Evolutionary conservation across 768 basidiomycete genomes (phyloP).

Genomic region (Mycena vitilis): DNA sequence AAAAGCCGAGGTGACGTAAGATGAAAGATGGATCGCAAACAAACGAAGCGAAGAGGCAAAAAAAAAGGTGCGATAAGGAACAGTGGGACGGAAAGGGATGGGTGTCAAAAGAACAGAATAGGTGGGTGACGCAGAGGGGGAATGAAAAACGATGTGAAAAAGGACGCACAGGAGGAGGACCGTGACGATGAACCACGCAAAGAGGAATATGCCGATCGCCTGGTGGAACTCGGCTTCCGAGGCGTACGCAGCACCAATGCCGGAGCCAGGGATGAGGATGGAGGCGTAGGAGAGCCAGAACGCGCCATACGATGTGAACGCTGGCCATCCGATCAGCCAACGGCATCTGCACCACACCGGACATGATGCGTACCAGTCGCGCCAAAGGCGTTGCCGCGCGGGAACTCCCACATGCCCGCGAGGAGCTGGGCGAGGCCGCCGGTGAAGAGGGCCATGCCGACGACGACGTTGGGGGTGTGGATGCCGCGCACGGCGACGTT

Average conservation of each 20-base stretch:
- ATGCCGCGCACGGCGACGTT: constrained; percentile 71
- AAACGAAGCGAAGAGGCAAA: too few species aligned
- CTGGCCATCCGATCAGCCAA: constrained; percentile 46
- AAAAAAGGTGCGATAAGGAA: not conserved
- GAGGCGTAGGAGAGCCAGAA: constrained; percentile 90
- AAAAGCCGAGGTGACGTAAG: too few species aligned
- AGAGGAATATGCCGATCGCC: constrained; percentile 81
- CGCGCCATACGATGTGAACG: constrained; percentile 85
- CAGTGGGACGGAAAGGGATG: not conserved
- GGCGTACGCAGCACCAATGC: constrained; percentile 67
- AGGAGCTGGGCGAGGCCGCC: constrained; percentile 89
- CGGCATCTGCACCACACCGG: too few species aligned
- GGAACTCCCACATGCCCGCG: constrained; percentile 92
- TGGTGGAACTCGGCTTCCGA: constrained; percentile 49
- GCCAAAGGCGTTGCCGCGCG: constrained; percentile 75
- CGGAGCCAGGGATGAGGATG: constrained; percentile 77
- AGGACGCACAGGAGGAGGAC: constrained; percentile 69
- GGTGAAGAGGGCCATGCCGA: constrained; percentile 88
- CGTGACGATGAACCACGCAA: constrained; percentile 80
- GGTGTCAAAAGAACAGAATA: not conserved
- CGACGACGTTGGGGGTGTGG: constrained; percentile 71
- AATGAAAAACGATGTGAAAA: constrained; percentile 2
- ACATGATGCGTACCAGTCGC: constrained; percentile 67
- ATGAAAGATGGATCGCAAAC: too few species aligned
- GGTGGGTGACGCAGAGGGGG: not conserved